Base-by-base conservation (phyloP, 163 green algal genomes). In the Volvox carteri region DNA sequence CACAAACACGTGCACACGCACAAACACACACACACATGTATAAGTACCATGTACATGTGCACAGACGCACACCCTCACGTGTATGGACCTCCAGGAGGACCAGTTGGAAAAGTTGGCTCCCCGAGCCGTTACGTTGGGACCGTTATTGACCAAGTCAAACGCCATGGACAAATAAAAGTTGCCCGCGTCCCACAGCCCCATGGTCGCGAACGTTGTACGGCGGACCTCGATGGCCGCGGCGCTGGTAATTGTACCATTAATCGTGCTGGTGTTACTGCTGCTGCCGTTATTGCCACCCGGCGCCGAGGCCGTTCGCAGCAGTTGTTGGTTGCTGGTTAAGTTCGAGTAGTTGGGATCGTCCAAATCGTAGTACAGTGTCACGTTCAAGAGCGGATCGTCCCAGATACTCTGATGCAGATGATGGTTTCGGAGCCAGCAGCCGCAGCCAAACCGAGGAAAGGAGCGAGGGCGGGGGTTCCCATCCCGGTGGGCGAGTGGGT, bases 101-200 rank as follows among this genome's bases (percentile, higher is more conserved):
- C 77, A 85, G 2, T 39, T 28, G 1, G 39, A 37, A 42, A 65
- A 86, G 42, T 86, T 76, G 28, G 19, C 56, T 8, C 56, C 56
- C 19, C 9, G 56, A 5, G 11, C 12, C 48, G 56, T 58, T 1
- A 65, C 33, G 12, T 48, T 16, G 1, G 39, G 39, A 2, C 39
- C 58, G 41, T 76, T 86, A 41, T 86, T 76, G 28, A n/a, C 16
- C 58, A 86, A 14, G 11, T 86, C 78, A 9, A 77, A 28, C 7
- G 78, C 12, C n/a, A 46, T 60, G 8, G 58, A 5, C 0, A 86
- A 3, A 41, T 50, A 86, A 0, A 86, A 30, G n/a, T 86, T 86
- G 41, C 78, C 60, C 6, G 58, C 58, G 14, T 76, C 58, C 78
- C 78, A 86, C 4, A 86, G 58, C 0, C 78, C 78, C 41, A 86